phyloP scores from a whole-genome alignment of 192 early-diverging fungal species.

The Chytriomyces confervae region DNA sequence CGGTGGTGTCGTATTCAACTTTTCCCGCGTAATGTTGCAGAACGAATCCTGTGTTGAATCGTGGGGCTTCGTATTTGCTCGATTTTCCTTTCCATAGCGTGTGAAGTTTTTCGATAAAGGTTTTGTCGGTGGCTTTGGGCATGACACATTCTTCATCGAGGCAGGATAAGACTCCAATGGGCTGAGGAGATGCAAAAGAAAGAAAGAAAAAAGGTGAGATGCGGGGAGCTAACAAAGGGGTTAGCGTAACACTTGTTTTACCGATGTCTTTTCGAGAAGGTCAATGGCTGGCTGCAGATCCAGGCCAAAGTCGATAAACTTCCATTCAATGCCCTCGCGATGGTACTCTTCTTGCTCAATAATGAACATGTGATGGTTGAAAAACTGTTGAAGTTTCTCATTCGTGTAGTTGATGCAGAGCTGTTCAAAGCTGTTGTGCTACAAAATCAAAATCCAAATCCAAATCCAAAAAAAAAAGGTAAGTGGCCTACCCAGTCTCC shows the following conservation, averaged over 20 bases:
- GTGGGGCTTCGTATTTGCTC: conserved; percentile 83
- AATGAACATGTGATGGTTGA: conserved; percentile 99
- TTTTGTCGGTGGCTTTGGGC: conserved; percentile 93
- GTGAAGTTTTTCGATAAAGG: conserved; percentile 91
- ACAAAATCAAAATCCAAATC: conserved; percentile 9
- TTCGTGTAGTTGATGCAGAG: conserved; percentile 99
- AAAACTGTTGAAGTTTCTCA: conserved; percentile 98
- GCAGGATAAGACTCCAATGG: conserved; percentile 93
- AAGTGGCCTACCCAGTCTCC: neutral
- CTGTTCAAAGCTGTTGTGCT: conserved; percentile 97
- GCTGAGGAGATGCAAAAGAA: conserved; percentile 44
- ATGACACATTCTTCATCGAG: conserved; percentile 99
- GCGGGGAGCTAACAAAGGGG: neutral
- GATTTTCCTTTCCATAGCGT: conserved; percentile 86
- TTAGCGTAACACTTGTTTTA: conserved; percentile 39
- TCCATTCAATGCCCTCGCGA: conserved; percentile 96
- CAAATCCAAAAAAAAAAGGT: conserved; percentile 27
- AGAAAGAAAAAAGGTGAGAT: neutral
- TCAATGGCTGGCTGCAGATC: conserved; percentile 98
- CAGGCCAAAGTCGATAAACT: conserved; percentile 96
- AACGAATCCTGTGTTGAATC: conserved; percentile 89
- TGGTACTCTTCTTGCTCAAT: conserved; percentile 98
- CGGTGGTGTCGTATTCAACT: conserved; percentile 88
- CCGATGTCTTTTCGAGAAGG: conserved; percentile 94
- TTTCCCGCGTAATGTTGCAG: conserved; percentile 94